Evolutionary conservation across 1,284 basidiomycete genomes (phyloP).

Genomic region (Ustilago loliicola): DNA sequence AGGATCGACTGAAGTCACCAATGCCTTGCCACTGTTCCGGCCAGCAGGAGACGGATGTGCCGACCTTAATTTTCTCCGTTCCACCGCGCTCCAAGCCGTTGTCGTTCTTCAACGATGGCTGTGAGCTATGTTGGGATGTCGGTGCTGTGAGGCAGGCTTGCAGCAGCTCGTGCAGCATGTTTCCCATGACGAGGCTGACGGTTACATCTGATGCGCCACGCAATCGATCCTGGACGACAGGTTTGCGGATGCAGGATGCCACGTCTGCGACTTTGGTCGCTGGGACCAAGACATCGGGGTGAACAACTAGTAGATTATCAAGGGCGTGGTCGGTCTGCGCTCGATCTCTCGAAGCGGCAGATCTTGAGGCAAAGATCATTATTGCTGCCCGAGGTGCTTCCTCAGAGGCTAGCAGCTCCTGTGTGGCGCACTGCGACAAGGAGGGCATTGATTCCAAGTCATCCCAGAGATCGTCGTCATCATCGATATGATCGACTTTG

Average conservation of each 20-base stretch:
- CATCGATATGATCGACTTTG: constrained; percentile 7
- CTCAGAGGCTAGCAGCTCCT: constrained; percentile 31
- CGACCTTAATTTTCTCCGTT: neutral
- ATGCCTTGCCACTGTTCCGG: constrained; percentile 59
- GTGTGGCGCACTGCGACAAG: constrained; percentile 34
- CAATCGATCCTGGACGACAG: constrained; percentile 62
- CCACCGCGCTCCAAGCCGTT: neutral
- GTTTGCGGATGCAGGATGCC: constrained; percentile 62
- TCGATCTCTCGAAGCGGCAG: neutral
- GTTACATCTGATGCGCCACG: constrained; percentile 49
- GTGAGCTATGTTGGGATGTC: neutral
- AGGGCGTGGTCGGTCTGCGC: constrained; percentile 24
- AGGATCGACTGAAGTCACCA: constrained; percentile 60
- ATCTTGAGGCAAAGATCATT: constrained; percentile 42
- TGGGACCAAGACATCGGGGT: constrained; percentile 65
- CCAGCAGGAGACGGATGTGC: constrained; percentile 19
- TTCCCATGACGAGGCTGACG: constrained; percentile 62
- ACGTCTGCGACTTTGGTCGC: constrained; percentile 64
- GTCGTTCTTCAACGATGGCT: neutral
- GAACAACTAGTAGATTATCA: constrained; percentile 64
- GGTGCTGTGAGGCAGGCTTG: constrained; percentile 63
- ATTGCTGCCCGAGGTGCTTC: constrained; percentile 17
- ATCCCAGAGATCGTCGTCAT: constrained; percentile 57
- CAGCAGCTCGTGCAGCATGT: constrained; percentile 65
- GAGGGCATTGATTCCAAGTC: constrained; percentile 47